Conservation (phyloP, 1,139 yeast species). For the Candida tropicalis region DNA sequence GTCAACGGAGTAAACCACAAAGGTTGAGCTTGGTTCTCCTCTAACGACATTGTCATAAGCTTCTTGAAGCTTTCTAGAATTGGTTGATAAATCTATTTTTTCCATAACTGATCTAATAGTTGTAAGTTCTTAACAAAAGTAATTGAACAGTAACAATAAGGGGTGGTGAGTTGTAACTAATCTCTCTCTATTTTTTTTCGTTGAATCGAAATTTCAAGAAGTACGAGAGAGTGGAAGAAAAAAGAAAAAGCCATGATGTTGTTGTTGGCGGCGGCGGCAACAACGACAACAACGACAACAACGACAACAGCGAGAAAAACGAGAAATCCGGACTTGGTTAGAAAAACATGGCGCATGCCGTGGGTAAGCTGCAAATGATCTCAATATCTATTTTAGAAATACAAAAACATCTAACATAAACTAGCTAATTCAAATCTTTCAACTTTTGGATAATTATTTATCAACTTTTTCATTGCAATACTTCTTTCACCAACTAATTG, state of each 20-base stretch:
- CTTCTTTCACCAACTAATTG: conserved; percentile 36
- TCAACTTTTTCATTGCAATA: conserved; percentile 32
- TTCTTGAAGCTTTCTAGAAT: conserved; percentile 61
- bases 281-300: too few species aligned
- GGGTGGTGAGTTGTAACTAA: not conserved
- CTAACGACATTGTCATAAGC: conserved; percentile 65
- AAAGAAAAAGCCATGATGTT: too few species aligned
- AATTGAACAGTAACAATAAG: not conserved
- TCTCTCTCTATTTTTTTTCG: not conserved
- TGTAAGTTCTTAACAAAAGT: not conserved
- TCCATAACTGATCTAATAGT: conserved; percentile 40
- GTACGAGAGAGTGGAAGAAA: not conserved
- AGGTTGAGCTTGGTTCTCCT: conserved; percentile 57
- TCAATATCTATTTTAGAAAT: too few species aligned
- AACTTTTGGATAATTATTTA: conserved; percentile 36
- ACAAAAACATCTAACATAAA: conserved; percentile 2
- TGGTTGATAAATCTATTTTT: conserved; percentile 57
- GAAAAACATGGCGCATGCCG: too few species aligned
- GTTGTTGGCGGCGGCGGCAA: too few species aligned
- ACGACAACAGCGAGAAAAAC: not conserved
- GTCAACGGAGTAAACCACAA: conserved; percentile 67
- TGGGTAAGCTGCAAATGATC: too few species aligned
- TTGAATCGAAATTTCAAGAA: conserved; percentile 1
- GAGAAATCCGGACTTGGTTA: too few species aligned
- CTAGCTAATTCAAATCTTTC: conserved; percentile 37